Percentiles rank a stretch among this genome's conserved stretches.
Conservation (phyloP, 371 early-diverging fungal genomes). For the Ecytonucleospora hepatopenaei region DNA sequence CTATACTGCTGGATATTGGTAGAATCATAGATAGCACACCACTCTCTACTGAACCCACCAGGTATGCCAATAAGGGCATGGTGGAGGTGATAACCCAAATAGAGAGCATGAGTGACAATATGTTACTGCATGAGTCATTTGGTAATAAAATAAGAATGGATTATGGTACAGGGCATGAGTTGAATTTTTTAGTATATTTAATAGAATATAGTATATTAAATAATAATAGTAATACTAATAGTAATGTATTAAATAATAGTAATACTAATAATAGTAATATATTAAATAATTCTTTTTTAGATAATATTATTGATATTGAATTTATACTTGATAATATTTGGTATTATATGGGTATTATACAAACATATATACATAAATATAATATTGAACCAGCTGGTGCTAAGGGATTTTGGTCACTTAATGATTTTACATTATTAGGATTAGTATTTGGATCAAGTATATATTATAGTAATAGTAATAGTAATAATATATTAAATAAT, state of each 20-base stretch:
- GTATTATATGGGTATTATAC: constrained; percentile 72
- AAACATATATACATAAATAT: constrained; percentile 73
- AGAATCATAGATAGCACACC: constrained; percentile 10
- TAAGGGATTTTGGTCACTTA: constrained; percentile 94
- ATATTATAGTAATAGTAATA: background rate
- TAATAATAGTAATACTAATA: background rate
- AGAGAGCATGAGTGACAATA: background rate
- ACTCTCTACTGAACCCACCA: constrained; percentile 4
- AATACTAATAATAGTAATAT: background rate
- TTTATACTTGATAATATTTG: constrained; percentile 61
- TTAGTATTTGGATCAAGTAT: constrained; percentile 82
- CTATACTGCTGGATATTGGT: background rate
- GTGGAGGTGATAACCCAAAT: constrained; percentile 8
- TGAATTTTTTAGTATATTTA: constrained; percentile 78
- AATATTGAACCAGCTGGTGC: constrained; percentile 94
- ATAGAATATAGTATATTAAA: constrained; percentile 55
- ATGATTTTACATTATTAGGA: constrained; percentile 91
- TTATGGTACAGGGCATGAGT: constrained; percentile 98
- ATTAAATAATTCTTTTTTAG: too few relatives aligned
- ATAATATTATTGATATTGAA: background rate
- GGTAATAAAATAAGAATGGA: constrained; percentile 87
- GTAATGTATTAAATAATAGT: background rate
- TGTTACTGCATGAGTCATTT: constrained; percentile 72
- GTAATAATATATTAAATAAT: constrained; percentile 21
- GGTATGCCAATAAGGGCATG: constrained; percentile 38